These are phyloP conservation scores for Paecilomyces niveus DNA, from an alignment of 2,329 filamentous ascomycete species.

Conservation along the genomic window DNA sequence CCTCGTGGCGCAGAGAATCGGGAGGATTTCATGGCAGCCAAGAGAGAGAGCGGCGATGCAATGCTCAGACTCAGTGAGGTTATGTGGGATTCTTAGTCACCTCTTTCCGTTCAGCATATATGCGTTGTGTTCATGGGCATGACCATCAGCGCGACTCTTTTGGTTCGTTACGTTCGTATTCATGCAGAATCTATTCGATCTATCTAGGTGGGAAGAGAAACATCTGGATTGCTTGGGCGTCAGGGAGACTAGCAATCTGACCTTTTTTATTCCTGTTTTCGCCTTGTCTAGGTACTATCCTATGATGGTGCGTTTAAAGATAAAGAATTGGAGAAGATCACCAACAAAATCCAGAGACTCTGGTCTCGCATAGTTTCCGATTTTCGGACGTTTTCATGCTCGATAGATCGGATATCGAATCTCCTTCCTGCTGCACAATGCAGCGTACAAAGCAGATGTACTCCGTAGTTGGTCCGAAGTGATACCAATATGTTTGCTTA, in stretches of 20 bases:
- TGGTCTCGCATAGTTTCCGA: neutral
- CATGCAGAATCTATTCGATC: neutral
- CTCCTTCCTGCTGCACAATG: neutral
- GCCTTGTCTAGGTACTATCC: neutral
- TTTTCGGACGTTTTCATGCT: too few species aligned
- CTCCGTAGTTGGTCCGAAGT: neutral
- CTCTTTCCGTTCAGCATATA: neutral
- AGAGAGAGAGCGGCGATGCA: constrained; percentile 38
- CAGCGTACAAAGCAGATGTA: too few species aligned
- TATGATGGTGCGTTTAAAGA: neutral
- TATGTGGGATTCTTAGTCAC: constrained; percentile 40
- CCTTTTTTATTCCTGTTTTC: neutral
- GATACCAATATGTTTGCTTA: neutral
- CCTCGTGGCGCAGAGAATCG: constrained; percentile 34
- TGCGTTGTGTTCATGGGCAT: neutral
- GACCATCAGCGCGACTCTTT: neutral
- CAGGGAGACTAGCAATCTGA: neutral
- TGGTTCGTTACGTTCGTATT: neutral
- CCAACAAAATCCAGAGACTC: neutral
- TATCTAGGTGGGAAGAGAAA: neutral
- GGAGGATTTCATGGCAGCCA: constrained; percentile 40
- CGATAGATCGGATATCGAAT: neutral
- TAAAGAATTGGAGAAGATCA: neutral
- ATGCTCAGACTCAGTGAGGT: constrained; percentile 39
- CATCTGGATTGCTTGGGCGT: neutral